phyloP scores from a whole-genome alignment of 306 rosid species.

The Vigna mungo region DNA sequence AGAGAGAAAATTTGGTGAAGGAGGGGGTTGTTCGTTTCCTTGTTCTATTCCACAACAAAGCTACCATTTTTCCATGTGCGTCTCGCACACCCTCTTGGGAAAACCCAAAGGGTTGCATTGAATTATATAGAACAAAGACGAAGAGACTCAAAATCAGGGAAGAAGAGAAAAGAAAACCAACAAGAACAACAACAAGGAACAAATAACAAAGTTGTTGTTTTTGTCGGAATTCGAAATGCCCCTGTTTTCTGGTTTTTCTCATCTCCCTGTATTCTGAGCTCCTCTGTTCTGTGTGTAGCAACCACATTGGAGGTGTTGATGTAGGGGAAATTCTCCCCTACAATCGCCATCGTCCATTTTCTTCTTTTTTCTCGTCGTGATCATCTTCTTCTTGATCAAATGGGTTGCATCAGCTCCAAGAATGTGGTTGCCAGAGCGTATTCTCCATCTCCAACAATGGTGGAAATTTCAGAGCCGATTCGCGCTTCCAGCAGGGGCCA shows the following conservation, averaged over 20 bases:
- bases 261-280: conserved; percentile 23
- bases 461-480: not conserved
- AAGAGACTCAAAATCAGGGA: conserved; percentile 8
- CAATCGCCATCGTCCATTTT: conserved; percentile 52
- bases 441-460: not conserved
- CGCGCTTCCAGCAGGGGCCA: conserved; percentile 30
- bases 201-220: conserved; percentile 10
- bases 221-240: conserved; percentile 33
- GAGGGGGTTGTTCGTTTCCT: not conserved
- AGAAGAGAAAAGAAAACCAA: conserved; percentile 8
- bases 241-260: conserved; percentile 34
- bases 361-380: not conserved
- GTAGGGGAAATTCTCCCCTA: conserved; percentile 58
- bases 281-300: conserved; percentile 13
- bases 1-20: not conserved
- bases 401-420: conserved; percentile 97
- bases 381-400: conserved; percentile 39
- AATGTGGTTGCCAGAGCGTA: conserved; percentile 26
- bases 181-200: conserved; percentile 22
- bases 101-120: not conserved
- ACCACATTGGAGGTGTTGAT: conserved; percentile 54
- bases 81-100: conserved; percentile 13
- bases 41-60: not conserved
- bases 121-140: not conserved
- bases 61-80: not conserved